Evolutionary conservation across 306 rosid genomes (phyloP), one percentile per base, ranked within the genome.

Genomic region (Ammopiptanthus mongolicus): DNA sequence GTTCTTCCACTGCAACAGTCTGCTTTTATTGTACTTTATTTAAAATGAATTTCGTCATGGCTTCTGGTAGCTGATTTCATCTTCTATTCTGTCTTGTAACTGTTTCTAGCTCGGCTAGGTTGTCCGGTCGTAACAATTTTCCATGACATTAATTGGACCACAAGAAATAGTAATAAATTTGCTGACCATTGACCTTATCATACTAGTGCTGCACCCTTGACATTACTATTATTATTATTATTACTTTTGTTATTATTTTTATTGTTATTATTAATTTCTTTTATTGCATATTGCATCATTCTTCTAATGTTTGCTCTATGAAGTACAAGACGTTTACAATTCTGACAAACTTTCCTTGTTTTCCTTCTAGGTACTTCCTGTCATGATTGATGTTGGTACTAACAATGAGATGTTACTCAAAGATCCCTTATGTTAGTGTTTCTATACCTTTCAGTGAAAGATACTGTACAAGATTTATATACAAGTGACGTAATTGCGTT

Each of bases 381-480:
- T 96, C 60, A 96, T 96, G 99, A 90, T 96, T 90, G 99, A 96
- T 65, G 92, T 92, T 60, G 99, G 99, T 71, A 96, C 97, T 80
- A 91, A 96, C 89, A 96, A 92, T 75, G 91, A 90, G 81, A 85
- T 84, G 87, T 75, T 96, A 73, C 87, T 92, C 14, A 73, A 92
- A 55, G 97, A 96, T 71, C 93, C 92, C 31, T 29, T 96, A 63
- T 96, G 99, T 96, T 86, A 83, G 99, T 80, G 19, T 74, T 76
- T 59, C 58, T 76, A 71, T 39, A 21, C 52, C 71, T 41, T 22
- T 75, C 44, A 37, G 55, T 78, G 76, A 69, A 71, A 44, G 71
- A 72, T 62, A 14, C 37, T 29, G 22, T 71, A 71, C 0, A 3
- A 19, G 73, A 70, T 25, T n/a, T 42, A 6, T 14, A 22, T 80